Evolutionary conservation across 805 yeast species (phyloP).

Genomic region (Candida nemodendra): DNA sequence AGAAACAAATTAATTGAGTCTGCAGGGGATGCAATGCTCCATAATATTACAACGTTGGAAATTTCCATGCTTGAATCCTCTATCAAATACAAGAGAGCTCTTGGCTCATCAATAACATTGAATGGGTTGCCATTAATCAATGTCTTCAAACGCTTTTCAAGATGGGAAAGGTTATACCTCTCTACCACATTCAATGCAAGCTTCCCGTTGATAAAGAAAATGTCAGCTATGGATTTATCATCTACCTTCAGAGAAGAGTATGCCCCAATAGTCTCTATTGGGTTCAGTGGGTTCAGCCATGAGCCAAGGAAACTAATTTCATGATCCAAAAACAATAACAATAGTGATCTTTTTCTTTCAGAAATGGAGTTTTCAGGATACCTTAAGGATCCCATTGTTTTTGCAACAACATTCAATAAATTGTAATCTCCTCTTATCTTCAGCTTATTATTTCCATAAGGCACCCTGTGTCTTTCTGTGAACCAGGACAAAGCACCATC

Average conservation of each 20-base stretch:
- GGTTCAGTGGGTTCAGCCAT: constrained; percentile 70
- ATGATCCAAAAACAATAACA: constrained; percentile 65
- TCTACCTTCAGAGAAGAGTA: constrained; percentile 35
- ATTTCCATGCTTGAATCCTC: constrained; percentile 18
- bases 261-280: constrained; percentile 39
- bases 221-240: constrained; percentile 47
- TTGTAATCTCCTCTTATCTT: constrained; percentile 68
- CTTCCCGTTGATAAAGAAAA: constrained; percentile 66
- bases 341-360: constrained; percentile 51
- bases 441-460: constrained; percentile 80
- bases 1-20: constrained; percentile 81
- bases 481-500: constrained; percentile 83
- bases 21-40: constrained; percentile 78
- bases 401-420: constrained; percentile 53
- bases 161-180: constrained; percentile 47
- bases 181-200: constrained; percentile 70
- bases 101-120: constrained; percentile 52
- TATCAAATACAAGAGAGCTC: constrained; percentile 56
- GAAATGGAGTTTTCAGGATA: constrained; percentile 25
- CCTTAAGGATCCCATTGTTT: constrained; percentile 26
- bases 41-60: constrained; percentile 40
- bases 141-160: constrained; percentile 38
- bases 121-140: constrained; percentile 58
- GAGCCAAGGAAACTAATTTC: constrained; percentile 71
- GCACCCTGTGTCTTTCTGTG: constrained; percentile 57